Evolutionary conservation across 352 stramenopile species (phyloP), one percentile per base, ranked within the genome.

Genomic region (Chrysophaeum taylorii): DNA sequence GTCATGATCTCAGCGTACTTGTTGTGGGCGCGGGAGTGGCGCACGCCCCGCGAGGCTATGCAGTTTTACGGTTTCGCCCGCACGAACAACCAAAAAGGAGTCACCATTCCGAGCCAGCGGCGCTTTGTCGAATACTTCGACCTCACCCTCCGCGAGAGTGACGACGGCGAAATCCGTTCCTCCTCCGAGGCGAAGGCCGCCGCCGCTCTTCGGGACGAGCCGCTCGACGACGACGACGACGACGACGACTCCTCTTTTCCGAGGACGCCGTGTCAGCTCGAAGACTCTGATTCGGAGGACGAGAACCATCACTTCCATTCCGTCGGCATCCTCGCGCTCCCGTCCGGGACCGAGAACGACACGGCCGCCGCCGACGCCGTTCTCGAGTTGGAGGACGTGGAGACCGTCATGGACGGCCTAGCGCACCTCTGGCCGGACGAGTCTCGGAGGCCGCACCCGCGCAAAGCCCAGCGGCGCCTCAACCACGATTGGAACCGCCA

Each of bases 51-150:
- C n/a, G 84, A 78, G 23, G 79, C 82, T 25, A 82, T 92, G 71
- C 70, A 81, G 69, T 87, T 84, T 66, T 92, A 89, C 66, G 86
- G 75, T 0, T 78, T 78, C 37, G 84, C 82, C 33, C 77, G 86
- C 21, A 91, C 86, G 21, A 74, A 87, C 43, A 90, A 92, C 69
- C 73, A 80, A 5, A 78, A 92, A 73, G 86, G 86, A 37, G 86
- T 92, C 69, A 92, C 86, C 16, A 92, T 92, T 69, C 79, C 85
- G 9, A 88, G 81, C 72, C 86, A 92, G 57, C 75, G 83, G 29
- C 81, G 85, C 25, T 92, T 90, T 71, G 83, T 91, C 31, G 52
- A 64, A 52, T 92, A 92, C 72, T 92, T 90, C 37, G 54, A 64
- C n/a, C 54, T 60, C 25, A 53, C 50, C 31, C 36, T 72, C n/a